phyloP scores from a whole-genome alignment of 1,284 basidiomycete genomes.

The Irpex lacteus region DNA sequence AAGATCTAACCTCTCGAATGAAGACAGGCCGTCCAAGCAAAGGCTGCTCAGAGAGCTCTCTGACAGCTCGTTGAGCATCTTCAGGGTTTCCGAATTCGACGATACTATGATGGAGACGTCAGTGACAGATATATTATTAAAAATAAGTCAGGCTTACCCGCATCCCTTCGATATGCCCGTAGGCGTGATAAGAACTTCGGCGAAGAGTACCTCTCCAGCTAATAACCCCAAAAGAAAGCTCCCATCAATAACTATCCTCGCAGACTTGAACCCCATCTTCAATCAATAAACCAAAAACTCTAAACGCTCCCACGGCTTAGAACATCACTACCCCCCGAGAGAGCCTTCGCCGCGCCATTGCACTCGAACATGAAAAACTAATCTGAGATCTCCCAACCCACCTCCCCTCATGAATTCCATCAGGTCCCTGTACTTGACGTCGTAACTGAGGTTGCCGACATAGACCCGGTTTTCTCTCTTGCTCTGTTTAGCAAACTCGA shows the following conservation, averaged over 20 bases:
- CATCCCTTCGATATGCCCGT: slow-evolving; percentile 97
- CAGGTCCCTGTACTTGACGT: slow-evolving; percentile 96
- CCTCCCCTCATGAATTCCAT: slow-evolving; percentile 99
- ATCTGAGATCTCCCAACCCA: slow-evolving; percentile 81
- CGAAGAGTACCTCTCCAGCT: slow-evolving; percentile 98
- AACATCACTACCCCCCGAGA: slow-evolving; percentile 15
- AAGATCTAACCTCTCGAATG: slow-evolving; percentile 81
- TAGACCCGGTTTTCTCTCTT: slow-evolving; percentile 98
- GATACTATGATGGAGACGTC: slow-evolving; percentile 53
- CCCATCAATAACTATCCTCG: slow-evolving; percentile 79
- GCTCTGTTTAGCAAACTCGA: slow-evolving; percentile 88
- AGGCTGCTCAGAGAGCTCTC: slow-evolving; percentile 84
- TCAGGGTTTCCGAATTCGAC: slow-evolving; percentile 88
- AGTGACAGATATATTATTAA: background rate
- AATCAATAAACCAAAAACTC: slow-evolving; percentile 47
- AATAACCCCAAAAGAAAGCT: slow-evolving; percentile 77
- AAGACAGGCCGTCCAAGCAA: slow-evolving; percentile 93
- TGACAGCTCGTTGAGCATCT: slow-evolving; percentile 82
- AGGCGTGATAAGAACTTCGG: slow-evolving; percentile 96
- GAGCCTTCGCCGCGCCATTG: slow-evolving; percentile 8
- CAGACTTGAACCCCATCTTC: slow-evolving; percentile 61
- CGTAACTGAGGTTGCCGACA: slow-evolving; percentile 96
- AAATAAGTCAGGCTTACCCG: slow-evolving; percentile 66
- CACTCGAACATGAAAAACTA: slow-evolving; percentile 33
- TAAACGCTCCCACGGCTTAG: slow-evolving; percentile 14